phyloP scores from a whole-genome alignment of 225 moss, liverwort and hornwort genomes.

The Marchantia paleacea region DNA sequence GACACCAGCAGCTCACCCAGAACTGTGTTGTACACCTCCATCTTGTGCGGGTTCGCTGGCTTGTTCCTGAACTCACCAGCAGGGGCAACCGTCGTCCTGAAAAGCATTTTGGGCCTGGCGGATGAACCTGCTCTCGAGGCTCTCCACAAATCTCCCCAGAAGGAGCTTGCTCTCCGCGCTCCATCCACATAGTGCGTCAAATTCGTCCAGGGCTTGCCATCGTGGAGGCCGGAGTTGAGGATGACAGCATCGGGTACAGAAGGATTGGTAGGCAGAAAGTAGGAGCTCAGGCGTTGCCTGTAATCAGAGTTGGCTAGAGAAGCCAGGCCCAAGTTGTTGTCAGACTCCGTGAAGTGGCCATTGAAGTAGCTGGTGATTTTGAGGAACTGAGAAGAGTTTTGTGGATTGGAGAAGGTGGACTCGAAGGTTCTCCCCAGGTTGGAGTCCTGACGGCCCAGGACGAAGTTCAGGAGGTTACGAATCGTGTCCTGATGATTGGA shows the following conservation, averaged over 20 bases:
- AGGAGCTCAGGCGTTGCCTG: conserved; percentile 24
- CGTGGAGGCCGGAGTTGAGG: conserved; percentile 57
- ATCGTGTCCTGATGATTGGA: conserved; percentile 60
- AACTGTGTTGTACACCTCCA: conserved; percentile 50
- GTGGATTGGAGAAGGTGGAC: conserved; percentile 35
- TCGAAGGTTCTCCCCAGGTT: conserved; percentile 32
- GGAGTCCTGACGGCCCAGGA: conserved; percentile 30
- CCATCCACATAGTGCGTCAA: conserved; percentile 25
- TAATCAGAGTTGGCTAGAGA: conserved; percentile 35
- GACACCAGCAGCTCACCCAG: conserved; percentile 32
- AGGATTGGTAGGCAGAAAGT: conserved; percentile 29
- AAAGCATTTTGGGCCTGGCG: conserved; percentile 35
- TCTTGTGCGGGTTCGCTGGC: conserved; percentile 54
- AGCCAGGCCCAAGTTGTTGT: conserved; percentile 37
- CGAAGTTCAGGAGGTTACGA: conserved; percentile 44
- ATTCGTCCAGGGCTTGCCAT: conserved; percentile 36
- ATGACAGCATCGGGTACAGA: conserved; percentile 36
- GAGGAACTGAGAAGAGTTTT: conserved; percentile 33
- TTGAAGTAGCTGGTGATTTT: conserved; percentile 44
- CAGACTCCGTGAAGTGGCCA: conserved; percentile 37
- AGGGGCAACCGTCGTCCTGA: conserved; percentile 48
- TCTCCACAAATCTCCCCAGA: conserved; percentile 41
- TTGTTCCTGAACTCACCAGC: conserved; percentile 39
- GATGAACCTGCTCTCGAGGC: conserved; percentile 6
- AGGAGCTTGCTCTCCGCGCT: conserved; percentile 29